These are phyloP conservation scores for Solanum appendiculatum DNA, from an alignment of 257 asterid genomes.

Conservation along the genomic window DNA sequence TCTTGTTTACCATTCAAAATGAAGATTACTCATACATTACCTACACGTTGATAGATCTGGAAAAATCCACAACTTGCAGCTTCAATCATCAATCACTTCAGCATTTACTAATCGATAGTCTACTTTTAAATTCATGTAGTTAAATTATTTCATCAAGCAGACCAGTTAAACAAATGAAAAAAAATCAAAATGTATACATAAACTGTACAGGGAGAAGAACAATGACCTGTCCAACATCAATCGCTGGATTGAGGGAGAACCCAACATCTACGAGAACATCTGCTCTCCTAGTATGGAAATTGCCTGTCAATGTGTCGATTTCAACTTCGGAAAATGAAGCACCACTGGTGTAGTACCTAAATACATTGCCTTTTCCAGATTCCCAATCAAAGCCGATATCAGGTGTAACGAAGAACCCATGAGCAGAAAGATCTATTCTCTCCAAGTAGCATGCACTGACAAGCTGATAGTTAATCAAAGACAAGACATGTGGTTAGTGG, in stretches of 20 bases:
- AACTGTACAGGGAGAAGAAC: neutral
- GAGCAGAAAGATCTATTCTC: slow-evolving; percentile 93
- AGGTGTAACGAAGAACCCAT: slow-evolving; percentile 76
- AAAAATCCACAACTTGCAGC: neutral
- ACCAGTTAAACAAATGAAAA: neutral
- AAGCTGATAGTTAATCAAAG: slow-evolving; percentile 40
- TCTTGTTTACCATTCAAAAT: neutral
- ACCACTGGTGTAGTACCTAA: slow-evolving; percentile 79
- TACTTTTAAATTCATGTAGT: neutral
- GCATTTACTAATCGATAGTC: neutral
- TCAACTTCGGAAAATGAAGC: slow-evolving; percentile 94
- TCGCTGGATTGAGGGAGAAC: slow-evolving; percentile 87
- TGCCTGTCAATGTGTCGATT: slow-evolving; percentile 83
- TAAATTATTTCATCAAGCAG: neutral
- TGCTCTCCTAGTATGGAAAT: slow-evolving; percentile 84
- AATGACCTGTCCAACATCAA: slow-evolving; percentile 90
- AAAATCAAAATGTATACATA: neutral
- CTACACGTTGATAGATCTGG: neutral
- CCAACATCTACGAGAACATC: slow-evolving; percentile 83
- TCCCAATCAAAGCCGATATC: slow-evolving; percentile 79
- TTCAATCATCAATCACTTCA: neutral
- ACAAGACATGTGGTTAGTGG: neutral
- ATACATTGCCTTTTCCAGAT: slow-evolving; percentile 63
- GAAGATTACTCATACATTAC: neutral
- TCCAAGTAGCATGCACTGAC: slow-evolving; percentile 76